phyloP scores from a whole-genome alignment of 495 filamentous ascomycete species.

The Neohortaea acidophila region DNA sequence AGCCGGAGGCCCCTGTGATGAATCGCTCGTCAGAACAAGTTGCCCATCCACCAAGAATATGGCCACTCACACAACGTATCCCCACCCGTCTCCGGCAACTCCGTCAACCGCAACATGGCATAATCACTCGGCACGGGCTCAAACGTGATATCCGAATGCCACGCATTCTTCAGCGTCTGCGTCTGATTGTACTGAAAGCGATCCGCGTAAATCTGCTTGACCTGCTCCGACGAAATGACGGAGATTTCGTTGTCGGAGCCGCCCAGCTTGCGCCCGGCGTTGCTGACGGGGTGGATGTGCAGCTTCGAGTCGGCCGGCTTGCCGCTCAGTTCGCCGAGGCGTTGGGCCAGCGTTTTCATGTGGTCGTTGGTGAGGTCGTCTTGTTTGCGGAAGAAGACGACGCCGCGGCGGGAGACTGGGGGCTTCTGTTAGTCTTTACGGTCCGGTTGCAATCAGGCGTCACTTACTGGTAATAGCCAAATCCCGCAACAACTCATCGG shows the following conservation, averaged over 20 bases:
- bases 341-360: constrained; percentile 52
- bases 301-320: constrained; percentile 28
- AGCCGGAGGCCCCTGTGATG: constrained; percentile 54
- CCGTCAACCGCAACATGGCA: constrained; percentile 27
- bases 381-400: constrained; percentile 70
- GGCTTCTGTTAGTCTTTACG: background rate
- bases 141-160: constrained; percentile 28
- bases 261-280: constrained; percentile 42
- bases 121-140: constrained; percentile 26
- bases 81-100: constrained; percentile 57
- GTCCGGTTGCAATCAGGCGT: background rate
- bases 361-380: constrained; percentile 47
- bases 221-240: constrained; percentile 47
- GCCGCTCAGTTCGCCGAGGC: constrained; percentile 49
- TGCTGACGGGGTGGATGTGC: constrained; percentile 59
- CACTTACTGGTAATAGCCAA: constrained; percentile 49
- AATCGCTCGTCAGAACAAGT: no score
- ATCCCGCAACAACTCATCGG: constrained; percentile 50
- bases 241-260: constrained; percentile 57
- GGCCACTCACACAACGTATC: constrained; percentile 33
- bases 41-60: no score
- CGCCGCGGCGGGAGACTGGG: constrained; percentile 61
- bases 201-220: constrained; percentile 31
- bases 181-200: no score
- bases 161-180: constrained; percentile 18